Conservation (phyloP, 805 yeast genomes). For the Wickerhamomyces subpelliculosus region DNA sequence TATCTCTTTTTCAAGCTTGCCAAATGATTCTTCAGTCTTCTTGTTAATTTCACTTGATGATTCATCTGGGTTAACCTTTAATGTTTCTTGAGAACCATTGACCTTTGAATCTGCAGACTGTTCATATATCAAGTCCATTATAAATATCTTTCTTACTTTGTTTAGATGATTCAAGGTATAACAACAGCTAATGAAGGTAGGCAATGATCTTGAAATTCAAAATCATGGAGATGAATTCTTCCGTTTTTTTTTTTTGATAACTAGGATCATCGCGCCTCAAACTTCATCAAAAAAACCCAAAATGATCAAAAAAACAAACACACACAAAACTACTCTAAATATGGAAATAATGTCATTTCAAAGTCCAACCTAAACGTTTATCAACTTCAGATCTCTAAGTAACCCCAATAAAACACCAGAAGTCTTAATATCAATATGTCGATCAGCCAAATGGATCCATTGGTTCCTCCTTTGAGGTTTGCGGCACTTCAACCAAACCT, state of each 20-base stretch:
- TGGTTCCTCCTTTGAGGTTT: constrained; percentile 76
- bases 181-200: too few species aligned
- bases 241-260: too few species aligned
- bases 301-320: not conserved
- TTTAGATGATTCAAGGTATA: too few species aligned
- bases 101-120: constrained; percentile 16
- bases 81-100: constrained; percentile 15
- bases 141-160: too few species aligned
- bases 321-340: not conserved
- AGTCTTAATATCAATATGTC: too few species aligned
- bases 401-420: too few species aligned
- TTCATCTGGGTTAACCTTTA: constrained; percentile 13
- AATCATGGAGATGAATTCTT: too few species aligned
- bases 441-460: not conserved
- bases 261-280: too few species aligned
- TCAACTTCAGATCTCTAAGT: too few species aligned
- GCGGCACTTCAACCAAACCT: constrained; percentile 61
- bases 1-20: constrained; percentile 45
- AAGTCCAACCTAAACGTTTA: too few species aligned
- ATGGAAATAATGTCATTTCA: too few species aligned
- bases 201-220: not conserved
- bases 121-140: constrained; percentile 24
- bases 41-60: constrained; percentile 24
- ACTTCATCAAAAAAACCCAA: too few species aligned
- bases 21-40: constrained; percentile 47